Conservation (phyloP, 345 rosid species). For the Xanthoceras sorbifolium region DNA sequence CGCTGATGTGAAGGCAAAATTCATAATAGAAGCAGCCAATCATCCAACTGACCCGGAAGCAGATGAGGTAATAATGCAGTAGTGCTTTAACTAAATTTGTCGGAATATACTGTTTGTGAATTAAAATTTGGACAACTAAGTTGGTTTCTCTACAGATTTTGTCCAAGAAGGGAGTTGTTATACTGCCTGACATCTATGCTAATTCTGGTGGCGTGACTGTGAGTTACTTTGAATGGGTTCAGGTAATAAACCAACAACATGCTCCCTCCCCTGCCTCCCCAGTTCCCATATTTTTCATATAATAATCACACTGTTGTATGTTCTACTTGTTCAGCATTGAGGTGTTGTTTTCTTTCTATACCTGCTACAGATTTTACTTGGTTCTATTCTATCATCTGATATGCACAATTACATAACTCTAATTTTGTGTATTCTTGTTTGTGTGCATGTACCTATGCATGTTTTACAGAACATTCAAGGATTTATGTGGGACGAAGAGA, state of each 20-base stretch:
- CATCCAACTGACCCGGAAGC: conserved; percentile 52
- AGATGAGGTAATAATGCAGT: conserved; percentile 32
- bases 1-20: conserved; percentile 39
- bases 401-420: not conserved
- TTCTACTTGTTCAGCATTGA: not conserved
- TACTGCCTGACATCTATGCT: conserved; percentile 55
- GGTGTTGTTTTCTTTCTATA: too few relatives aligned
- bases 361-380: not conserved
- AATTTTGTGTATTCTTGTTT: not conserved
- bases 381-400: not conserved
- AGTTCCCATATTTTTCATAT: not conserved
- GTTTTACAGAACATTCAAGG: conserved; percentile 54
- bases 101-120: not conserved
- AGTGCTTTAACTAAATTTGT: not conserved
- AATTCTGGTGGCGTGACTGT: conserved; percentile 56
- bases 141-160: conserved; percentile 37
- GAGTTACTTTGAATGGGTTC: conserved; percentile 59
- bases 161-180: conserved; percentile 48
- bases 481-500: conserved; percentile 52
- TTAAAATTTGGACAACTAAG: not conserved
- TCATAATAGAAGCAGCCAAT: conserved; percentile 45
- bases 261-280: too few relatives aligned
- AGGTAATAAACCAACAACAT: conserved; percentile 31
- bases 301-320: not conserved
- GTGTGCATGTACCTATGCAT: conserved; percentile 20